Evolutionary conservation across 352 stramenopile species (phyloP), one percentile per base, ranked within the genome.

Genomic region (Globisporangium solare): DNA sequence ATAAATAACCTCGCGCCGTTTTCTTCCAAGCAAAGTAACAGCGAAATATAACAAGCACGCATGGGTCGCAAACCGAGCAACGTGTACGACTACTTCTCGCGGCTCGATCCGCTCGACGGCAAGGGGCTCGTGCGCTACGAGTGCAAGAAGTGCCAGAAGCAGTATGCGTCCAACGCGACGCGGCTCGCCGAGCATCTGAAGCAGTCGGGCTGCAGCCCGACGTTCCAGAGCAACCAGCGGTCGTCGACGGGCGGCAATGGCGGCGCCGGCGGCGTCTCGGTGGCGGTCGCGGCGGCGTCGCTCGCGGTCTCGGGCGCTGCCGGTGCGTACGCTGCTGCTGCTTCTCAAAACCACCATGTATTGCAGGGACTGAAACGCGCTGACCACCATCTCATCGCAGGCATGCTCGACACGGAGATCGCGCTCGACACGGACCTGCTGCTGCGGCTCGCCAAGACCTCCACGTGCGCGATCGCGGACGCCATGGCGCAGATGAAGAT

Each of bases 121-220:
- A 91, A 90, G 58, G 76, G 77, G 2, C 68, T 90, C 64, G 79
- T 89, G 66, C 83, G 83, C 60, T 93, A 89, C 66, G 79, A 90
- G 69, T 93, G 83, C 79, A 90, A 91, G 66, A 91, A 91, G 67
- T 93, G 83, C 63, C 69, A 88, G 63, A 93, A 93, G 65, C 80
- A 93, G 70, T 93, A 93, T 54, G 83, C 83, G 46, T 87, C 79
- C 47, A 93, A 93, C 60, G 83, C 83, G 52, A 93, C 83, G 59
- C 79, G 83, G 4, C 64, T 93, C 53, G 83, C 77, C 39, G 83
- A 93, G 51, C 83, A 93, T 64, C 68, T 93, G 31, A 80, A 80
- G 58, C 70, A 86, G 67, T 78, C 76, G 51, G 76, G 74, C 57
- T 93, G 83, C 56, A 79, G 63, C 22, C 83, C 83, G 0, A 71